These are phyloP conservation scores for Verticillium isaacii DNA, from an alignment of 2,329 filamentous ascomycete species.

Conservation along the genomic window DNA sequence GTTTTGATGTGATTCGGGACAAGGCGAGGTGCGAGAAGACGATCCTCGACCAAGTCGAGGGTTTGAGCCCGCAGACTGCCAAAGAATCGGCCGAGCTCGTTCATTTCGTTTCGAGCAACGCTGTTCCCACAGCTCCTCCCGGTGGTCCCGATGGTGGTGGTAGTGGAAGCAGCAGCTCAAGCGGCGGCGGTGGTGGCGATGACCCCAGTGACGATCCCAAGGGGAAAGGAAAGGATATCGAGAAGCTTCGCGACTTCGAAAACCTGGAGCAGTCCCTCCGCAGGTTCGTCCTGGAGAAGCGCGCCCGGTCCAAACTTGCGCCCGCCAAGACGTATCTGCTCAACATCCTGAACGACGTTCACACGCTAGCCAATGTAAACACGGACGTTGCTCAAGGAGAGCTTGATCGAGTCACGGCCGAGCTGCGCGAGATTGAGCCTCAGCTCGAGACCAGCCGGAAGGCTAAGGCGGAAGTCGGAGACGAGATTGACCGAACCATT, in stretches of 20 bases:
- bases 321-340: conserved; percentile 93
- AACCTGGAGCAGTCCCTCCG: conserved; percentile 83
- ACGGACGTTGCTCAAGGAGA: conserved; percentile 81
- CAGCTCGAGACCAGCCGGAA: conserved; percentile 79
- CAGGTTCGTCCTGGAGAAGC: conserved; percentile 92
- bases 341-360: conserved; percentile 85
- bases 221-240: conserved; percentile 80
- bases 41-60: conserved; percentile 84
- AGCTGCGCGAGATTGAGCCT: conserved; percentile 79
- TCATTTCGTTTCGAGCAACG: conserved; percentile 97
- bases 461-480: conserved; percentile 72
- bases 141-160: conserved; percentile 47
- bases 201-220: conserved; percentile 56
- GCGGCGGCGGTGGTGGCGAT: conserved; percentile 53
- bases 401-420: conserved; percentile 73
- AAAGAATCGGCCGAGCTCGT: conserved; percentile 92
- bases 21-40: conserved; percentile 87
- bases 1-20: conserved; percentile 89
- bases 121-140: conserved; percentile 66
- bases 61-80: conserved; percentile 85
- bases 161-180: conserved; percentile 46
- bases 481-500: conserved; percentile 75
- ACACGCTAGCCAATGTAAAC: conserved; percentile 80
- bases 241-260: conserved; percentile 86
- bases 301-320: conserved; percentile 89